Conservation (phyloP, 306 rosid genomes). For the Rubus parviflorus region DNA sequence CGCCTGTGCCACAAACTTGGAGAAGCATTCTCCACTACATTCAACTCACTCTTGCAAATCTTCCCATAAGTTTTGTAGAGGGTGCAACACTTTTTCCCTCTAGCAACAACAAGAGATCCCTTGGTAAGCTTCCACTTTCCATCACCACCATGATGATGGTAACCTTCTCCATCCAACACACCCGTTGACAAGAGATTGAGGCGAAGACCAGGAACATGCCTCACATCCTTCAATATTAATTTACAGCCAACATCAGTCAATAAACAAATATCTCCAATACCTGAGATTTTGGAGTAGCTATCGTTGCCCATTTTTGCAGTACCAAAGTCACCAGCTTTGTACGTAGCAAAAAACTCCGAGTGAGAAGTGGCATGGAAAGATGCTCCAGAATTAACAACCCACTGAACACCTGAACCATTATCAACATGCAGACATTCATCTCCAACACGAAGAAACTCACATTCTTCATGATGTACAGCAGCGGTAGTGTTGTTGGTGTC, state of each 20-base stretch:
- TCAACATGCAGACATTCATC: not conserved
- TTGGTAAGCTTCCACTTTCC: constrained; percentile 17
- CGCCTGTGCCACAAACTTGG: not conserved
- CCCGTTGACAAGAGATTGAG: not conserved
- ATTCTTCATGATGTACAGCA: not conserved
- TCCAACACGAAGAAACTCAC: not conserved
- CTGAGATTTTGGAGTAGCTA: not conserved
- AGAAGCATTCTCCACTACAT: not conserved
- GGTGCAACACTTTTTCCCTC: not conserved
- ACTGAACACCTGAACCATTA: not conserved
- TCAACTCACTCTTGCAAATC: not conserved
- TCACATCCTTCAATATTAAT: not conserved
- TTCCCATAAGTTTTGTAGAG: not conserved
- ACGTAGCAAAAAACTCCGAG: not conserved
- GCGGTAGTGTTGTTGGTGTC: not conserved
- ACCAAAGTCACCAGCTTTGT: not conserved
- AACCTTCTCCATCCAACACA: not conserved
- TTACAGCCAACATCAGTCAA: not conserved
- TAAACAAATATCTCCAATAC: not conserved
- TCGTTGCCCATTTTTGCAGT: not conserved
- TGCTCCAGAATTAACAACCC: not conserved
- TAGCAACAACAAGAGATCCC: not conserved
- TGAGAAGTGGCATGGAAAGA: not conserved
- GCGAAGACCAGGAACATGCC: not conserved
- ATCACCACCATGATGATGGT: not conserved